These are phyloP conservation scores for Saccharomycopsis sp. DNA, from an alignment of 805 yeast genomes.

Conservation along the genomic window DNA sequence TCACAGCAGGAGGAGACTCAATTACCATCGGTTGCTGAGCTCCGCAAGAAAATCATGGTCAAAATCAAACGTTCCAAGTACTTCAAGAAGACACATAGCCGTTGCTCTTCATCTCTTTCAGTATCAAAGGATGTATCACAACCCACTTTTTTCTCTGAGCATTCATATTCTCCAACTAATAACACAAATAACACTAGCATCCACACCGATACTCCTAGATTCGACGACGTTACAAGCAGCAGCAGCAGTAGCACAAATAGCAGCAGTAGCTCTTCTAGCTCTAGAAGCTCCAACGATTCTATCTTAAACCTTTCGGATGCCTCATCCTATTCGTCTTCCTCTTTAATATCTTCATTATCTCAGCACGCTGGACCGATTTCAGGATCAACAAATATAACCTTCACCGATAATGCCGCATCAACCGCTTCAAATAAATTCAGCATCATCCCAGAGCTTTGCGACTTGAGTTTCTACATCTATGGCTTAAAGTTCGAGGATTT, in stretches of 20 bases:
- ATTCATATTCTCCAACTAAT: background rate
- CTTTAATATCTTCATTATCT: constrained; percentile 15
- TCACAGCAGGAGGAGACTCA: constrained; percentile 1
- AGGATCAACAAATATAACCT: too few relatives aligned
- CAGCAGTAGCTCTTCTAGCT: background rate
- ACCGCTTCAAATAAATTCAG: constrained; percentile 19
- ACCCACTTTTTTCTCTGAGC: background rate
- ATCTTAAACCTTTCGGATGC: constrained; percentile 15
- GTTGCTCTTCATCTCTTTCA: constrained; percentile 17
- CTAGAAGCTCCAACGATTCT: background rate
- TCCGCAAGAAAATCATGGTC: constrained; percentile 65
- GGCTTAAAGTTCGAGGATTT: constrained; percentile 79
- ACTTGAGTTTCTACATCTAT: constrained; percentile 62
- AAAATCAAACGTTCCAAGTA: constrained; percentile 62
- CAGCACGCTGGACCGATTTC: too few relatives aligned
- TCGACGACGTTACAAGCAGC: background rate
- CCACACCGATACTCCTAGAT: background rate
- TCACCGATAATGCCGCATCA: constrained; percentile 14
- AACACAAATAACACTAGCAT: background rate
- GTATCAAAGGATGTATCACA: too few relatives aligned
- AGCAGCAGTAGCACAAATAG: background rate
- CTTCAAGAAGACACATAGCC: constrained; percentile 22
- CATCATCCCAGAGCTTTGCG: constrained; percentile 41
- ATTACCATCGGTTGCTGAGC: constrained; percentile 68
- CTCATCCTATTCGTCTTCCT: constrained; percentile 31